Percentiles rank a stretch among this genome's conserved stretches.
These are phyloP conservation scores for Helianthus tuberosus DNA, from an alignment of 129 eudicot genomes.

Conservation along the genomic window DNA sequence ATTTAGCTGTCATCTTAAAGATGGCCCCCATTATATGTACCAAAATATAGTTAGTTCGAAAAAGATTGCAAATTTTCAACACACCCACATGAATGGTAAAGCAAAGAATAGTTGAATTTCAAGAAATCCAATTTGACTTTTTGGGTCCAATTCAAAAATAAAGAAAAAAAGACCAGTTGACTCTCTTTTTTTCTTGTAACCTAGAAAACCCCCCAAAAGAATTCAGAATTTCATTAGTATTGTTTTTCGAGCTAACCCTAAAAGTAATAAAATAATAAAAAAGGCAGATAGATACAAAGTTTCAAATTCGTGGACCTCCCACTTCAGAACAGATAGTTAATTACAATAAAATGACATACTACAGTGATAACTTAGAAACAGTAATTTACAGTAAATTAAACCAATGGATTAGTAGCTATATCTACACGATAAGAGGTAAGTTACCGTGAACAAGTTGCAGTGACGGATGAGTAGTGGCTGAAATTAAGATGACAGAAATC, in stretches of 20 bases:
- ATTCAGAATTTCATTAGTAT: conserved; percentile 25
- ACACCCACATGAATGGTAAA: neutral
- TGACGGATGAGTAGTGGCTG: neutral
- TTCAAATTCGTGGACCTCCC: conserved; percentile 52
- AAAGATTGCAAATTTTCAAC: conserved; percentile 10
- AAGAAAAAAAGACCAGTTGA: conserved; percentile 37
- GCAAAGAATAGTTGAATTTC: conserved; percentile 23
- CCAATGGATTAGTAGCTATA: conserved; percentile 2
- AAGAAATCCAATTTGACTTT: conserved; percentile 42
- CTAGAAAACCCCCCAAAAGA: conserved; percentile 22
- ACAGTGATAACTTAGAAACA: neutral
- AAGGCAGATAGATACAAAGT: conserved; percentile 52
- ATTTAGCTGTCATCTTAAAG: conserved; percentile 47
- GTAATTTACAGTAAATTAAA: neutral
- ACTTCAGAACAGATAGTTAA: neutral
- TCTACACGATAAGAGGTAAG: conserved; percentile 28
- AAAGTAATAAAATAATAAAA: conserved; percentile 22
- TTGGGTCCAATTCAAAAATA: conserved; percentile 25
- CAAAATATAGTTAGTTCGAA: conserved; percentile 12
- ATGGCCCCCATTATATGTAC: conserved; percentile 38
- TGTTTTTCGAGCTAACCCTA: conserved; percentile 16
- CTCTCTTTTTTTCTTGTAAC: conserved; percentile 27
- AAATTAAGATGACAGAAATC: neutral
- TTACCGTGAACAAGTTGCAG: conserved; percentile 35
- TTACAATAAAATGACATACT: too few species aligned